phyloP scores from a whole-genome alignment of 495 filamentous ascomycete genomes.

The Daldinia vernicosa region DNA sequence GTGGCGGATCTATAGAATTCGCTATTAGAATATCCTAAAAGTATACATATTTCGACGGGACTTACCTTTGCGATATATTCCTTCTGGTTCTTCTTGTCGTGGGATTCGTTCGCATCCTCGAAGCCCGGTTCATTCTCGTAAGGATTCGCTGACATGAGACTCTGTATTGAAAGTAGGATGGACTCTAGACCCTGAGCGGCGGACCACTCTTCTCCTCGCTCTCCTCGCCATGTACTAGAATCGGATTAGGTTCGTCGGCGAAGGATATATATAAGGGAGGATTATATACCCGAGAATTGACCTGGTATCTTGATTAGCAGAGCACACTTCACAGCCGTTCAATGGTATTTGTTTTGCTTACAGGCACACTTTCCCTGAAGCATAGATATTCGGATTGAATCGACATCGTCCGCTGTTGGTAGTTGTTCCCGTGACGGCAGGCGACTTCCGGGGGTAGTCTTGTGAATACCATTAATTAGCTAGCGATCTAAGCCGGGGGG shows the following conservation, averaged over 20 bases:
- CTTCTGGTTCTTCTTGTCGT: slow-evolving; percentile 77
- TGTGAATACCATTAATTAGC: slow-evolving; percentile 14
- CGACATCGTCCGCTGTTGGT: slow-evolving; percentile 87
- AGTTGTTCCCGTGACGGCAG: slow-evolving; percentile 76
- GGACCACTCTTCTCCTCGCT: slow-evolving; percentile 92
- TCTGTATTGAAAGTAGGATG: slow-evolving; percentile 94
- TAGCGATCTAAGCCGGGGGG: background rate
- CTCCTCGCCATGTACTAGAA: slow-evolving; percentile 88
- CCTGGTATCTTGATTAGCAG: slow-evolving; percentile 54
- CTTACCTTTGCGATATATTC: slow-evolving; percentile 86
- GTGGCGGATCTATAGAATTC: slow-evolving; percentile 77
- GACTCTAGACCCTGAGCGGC: slow-evolving; percentile 95
- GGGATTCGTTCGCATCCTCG: slow-evolving; percentile 72
- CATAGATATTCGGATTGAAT: slow-evolving; percentile 98
- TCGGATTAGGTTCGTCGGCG: slow-evolving; percentile 42
- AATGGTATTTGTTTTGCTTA: slow-evolving; percentile 51
- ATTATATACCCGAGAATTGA: slow-evolving; percentile 85
- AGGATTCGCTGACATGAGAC: slow-evolving; percentile 90
- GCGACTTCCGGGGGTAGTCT: slow-evolving; percentile 91
- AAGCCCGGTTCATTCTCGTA: slow-evolving; percentile 97
- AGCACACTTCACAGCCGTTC: background rate
- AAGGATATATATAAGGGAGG: slow-evolving; percentile 3
- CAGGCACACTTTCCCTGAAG: slow-evolving; percentile 90
- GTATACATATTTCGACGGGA: background rate
- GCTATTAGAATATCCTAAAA: slow-evolving; percentile 8